A percentile compares a stretch with the other conserved stretches of the same genome.
These are phyloP conservation scores for Pascua sp. DNA, from an alignment of 1,284 basidiomycete genomes.

Conservation along the genomic window DNA sequence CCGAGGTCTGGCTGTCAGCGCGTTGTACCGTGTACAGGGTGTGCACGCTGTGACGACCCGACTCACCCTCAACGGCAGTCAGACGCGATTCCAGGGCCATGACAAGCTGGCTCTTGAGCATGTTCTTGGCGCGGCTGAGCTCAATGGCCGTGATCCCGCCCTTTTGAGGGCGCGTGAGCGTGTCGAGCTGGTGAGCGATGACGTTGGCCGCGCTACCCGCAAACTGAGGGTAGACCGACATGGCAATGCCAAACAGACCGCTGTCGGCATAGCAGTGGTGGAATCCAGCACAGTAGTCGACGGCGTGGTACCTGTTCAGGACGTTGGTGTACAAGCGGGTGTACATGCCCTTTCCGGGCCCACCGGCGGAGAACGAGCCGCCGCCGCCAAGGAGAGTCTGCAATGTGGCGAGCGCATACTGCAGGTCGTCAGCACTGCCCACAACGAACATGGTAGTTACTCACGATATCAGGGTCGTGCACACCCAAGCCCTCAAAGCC, in stretches of 20 bases:
- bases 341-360: constrained; percentile 99
- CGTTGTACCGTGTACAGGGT: background rate
- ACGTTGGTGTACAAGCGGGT: constrained; percentile 96
- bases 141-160: constrained; percentile 55
- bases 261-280: constrained; percentile 97
- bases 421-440: background rate
- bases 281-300: constrained; percentile 97
- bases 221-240: constrained; percentile 72
- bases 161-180: constrained; percentile 49
- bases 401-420: constrained; percentile 86
- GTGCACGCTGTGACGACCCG: background rate
- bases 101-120: constrained; percentile 87
- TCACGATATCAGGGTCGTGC: constrained; percentile 78
- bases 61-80: constrained; percentile 79
- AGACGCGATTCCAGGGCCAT: constrained; percentile 93
- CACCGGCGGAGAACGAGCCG: constrained; percentile 66
- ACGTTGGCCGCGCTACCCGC: constrained; percentile 72
- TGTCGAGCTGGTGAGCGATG: constrained; percentile 71
- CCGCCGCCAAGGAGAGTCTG: constrained; percentile 94
- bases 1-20: constrained; percentile 49
- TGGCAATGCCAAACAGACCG: constrained; percentile 88
- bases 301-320: constrained; percentile 86
- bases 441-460: constrained; percentile 10
- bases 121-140: constrained; percentile 86
- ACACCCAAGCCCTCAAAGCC: constrained; percentile 91